A percentile compares a stretch with the other conserved stretches of the same genome.
Evolutionary conservation across 371 early-diverging fungal genomes (phyloP).

Genomic region (Batkoa obscura): DNA sequence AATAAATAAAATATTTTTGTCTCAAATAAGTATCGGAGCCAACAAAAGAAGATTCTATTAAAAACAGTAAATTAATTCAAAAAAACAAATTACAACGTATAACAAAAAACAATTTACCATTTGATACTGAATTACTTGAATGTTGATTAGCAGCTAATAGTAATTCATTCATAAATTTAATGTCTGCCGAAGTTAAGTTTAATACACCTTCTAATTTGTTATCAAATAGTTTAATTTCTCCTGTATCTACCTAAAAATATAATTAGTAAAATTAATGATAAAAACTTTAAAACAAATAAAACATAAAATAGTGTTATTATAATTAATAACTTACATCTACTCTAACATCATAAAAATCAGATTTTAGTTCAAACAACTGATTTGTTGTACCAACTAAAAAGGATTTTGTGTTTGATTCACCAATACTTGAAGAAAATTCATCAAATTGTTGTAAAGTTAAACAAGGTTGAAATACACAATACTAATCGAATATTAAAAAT

Average conservation of each 20-base stretch:
- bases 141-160: not conserved
- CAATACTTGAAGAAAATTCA: not conserved
- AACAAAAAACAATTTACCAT: too few relatives aligned
- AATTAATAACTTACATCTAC: too few relatives aligned
- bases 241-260: not conserved
- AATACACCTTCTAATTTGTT: not conserved
- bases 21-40: not conserved
- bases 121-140: not conserved
- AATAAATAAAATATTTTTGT: not conserved
- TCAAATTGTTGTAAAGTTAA: not conserved
- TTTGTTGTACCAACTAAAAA: slow-evolving; percentile 1
- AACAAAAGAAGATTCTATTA: not conserved
- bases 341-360: not conserved
- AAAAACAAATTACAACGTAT: too few relatives aligned
- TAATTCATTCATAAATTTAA: not conserved
- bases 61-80: not conserved
- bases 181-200: not conserved
- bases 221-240: not conserved
- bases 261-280: not conserved
- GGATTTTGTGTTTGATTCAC: not conserved
- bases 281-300: too few relatives aligned
- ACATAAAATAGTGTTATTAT: too few relatives aligned
- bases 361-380: not conserved
- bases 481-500: not conserved
- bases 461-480: slow-evolving; percentile 1